Conservation (phyloP, 2,329 filamentous ascomycete genomes). For the Bisporella sp. region DNA sequence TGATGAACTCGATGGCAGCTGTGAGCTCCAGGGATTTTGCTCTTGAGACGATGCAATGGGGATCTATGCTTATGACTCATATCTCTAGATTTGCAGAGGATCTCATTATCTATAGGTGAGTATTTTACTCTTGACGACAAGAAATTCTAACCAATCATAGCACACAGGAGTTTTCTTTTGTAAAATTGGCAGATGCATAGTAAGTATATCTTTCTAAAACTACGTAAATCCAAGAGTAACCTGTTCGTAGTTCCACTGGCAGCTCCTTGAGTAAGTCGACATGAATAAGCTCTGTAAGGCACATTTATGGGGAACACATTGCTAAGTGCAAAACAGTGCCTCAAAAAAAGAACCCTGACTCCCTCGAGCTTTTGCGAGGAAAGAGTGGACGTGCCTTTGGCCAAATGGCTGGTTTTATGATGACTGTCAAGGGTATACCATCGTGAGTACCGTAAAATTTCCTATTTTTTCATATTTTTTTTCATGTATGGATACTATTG, state of each 20-base stretch:
- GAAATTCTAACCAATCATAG: conserved; percentile 28
- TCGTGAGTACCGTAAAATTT: conserved; percentile 1
- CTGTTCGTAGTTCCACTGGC: background rate
- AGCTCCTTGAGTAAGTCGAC: conserved; percentile 1
- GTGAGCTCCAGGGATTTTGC: conserved; percentile 65
- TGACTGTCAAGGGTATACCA: conserved; percentile 59
- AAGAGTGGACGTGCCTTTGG: conserved; percentile 73
- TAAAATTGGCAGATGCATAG: conserved; percentile 71
- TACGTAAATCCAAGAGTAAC: conserved; percentile 30
- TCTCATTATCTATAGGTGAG: conserved; percentile 63
- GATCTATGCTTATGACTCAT: conserved; percentile 70
- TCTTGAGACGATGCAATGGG: conserved; percentile 76
- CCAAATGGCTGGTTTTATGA: conserved; percentile 74
- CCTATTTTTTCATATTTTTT: no score
- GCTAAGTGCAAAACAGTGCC: conserved; percentile 14
- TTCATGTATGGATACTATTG: background rate
- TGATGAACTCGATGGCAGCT: conserved; percentile 71
- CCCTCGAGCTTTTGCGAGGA: conserved; percentile 66
- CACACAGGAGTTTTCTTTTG: conserved; percentile 62
- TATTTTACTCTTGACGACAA: background rate
- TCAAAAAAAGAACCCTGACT: conserved; percentile 77
- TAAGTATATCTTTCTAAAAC: conserved; percentile 50
- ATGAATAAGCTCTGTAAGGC: no score
- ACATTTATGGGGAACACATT: background rate
- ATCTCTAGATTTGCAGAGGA: conserved; percentile 76